Conservation (phyloP, 1,139 yeast genomes). For the Taphrina betulina region DNA sequence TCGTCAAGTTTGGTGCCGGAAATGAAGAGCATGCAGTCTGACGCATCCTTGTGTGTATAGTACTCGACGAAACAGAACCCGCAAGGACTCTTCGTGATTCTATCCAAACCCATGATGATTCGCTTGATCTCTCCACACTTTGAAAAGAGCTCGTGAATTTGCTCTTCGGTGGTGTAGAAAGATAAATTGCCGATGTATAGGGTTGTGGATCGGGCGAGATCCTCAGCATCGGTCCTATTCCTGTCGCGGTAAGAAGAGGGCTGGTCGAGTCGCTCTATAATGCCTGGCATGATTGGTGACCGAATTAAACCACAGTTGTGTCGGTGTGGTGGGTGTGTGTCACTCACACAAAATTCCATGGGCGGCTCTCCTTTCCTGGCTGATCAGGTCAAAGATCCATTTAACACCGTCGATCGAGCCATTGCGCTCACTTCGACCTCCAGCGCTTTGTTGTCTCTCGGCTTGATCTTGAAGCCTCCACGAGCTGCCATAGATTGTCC, state of each 20-base stretch:
- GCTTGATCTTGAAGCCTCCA: no score
- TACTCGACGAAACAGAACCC: constrained; percentile 92
- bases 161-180: constrained; percentile 90
- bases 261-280: constrained; percentile 28
- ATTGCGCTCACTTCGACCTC: no score
- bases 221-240: constrained; percentile 11
- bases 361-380: no score
- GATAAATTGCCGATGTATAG: constrained; percentile 78
- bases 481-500: no score
- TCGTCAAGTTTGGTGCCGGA: constrained; percentile 81
- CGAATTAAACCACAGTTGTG: no score
- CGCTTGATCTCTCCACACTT: constrained; percentile 74
- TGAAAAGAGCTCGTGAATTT: constrained; percentile 77
- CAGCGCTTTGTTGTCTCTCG: no score
- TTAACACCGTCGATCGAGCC: no score
- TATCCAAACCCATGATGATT: constrained; percentile 89
- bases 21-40: constrained; percentile 76
- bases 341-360: no score
- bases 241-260: constrained; percentile 34
- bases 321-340: no score
- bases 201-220: constrained; percentile 52
- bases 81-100: constrained; percentile 86
- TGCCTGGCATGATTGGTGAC: constrained; percentile 8
- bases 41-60: constrained; percentile 63
- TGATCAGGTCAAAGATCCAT: no score